Base-by-base conservation (phyloP, 73 alveolate species). In the Paramecium tetraurelia region DNA sequence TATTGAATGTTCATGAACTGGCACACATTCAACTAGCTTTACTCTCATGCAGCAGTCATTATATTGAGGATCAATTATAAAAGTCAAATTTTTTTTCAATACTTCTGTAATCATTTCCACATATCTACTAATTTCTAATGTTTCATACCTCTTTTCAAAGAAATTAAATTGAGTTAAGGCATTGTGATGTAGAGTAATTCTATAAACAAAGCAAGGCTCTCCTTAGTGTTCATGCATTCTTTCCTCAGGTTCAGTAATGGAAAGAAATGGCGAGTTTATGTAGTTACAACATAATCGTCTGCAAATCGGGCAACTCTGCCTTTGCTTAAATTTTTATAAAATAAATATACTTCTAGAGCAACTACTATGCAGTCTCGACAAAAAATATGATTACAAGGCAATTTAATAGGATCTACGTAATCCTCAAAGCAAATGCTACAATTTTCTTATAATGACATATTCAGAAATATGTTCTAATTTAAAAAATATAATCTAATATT, bases 241-340 rank as follows among this genome's bases (percentile, higher is more conserved):
- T 21, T 21, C 38, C 8, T 75, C 36, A 35, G 87, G 58, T 21
- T 29, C 59, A 75, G 36, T 40, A 20, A 75, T 22, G 10, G 87
- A 35, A 16, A 41, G 87, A 41, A 75, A 75, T 10, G n/a, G 36
- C 18, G 38, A 38, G 87, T 75, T 75, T 21, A 75, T 35, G 68
- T 38, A 75, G 59, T 75, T 75, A 75, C 87, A 75, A 20, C 87
- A 75, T 14, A 75, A 35, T 36, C 87, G 38, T 38, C 87, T 35
- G 22, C 87, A 75, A 75, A 75, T 75, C 7, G 87, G 87, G 21
- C 87, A 75, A 75, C 87, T 75, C 12, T 75, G 87, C 58, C 58
- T 75, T 38, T 75, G 10, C 87, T 75, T 75, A 35, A 75, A 75
- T 29, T 35, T 16, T 31, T 68, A 33, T 35, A 14, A 11, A 41